Base-by-base conservation (phyloP, 305 asterid genomes). In the Fraxinus velutina region DNA sequence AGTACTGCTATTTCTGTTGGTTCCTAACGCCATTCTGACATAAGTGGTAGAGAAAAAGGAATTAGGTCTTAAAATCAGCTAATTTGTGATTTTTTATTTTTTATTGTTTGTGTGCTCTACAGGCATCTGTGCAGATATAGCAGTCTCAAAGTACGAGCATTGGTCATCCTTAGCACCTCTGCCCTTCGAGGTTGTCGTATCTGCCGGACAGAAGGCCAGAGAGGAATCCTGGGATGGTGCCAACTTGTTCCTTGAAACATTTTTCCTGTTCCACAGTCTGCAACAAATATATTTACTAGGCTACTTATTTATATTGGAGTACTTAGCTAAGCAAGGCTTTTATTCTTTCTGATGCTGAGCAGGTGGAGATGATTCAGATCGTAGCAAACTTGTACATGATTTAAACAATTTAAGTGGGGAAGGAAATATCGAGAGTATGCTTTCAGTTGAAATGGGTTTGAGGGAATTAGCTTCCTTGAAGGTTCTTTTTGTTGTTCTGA, bases 121-220 rank as follows among this genome's bases (percentile, higher is more conserved):
- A 96, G 99, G 97, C 80, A 91, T 96, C 83, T 96, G 98, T 87
- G 96, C 95, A 50, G 97, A 91, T 89, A 88, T 96, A 88, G 97
- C 97, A 75, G 92, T 85, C 79, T 47, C 92, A 80, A 96, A 96
- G 91, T 81, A 91, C 39, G 99, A 96, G 79, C 90, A 93, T 84
- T 96, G 99, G 99, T 94, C 98, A 64, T 93, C 98, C 83, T 91
- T 94, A 70, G 98, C 99, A 27, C 99, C 99, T 82, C 97, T 96
- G 75, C 98, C 99, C 84, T 93, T 92, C 87, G 99, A 96, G 89
- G 91, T 96, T 82, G 97, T 96, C 80, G 88, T 91, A 76, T 96
- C 99, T 80, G 98, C 99, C 76, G 98, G 99, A 27, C 98, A 96
- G 89, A 94, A 92, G 89, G 98, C 98, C 60, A 92, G 83, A 87